Evolutionary conservation across 2,329 filamentous ascomycete genomes (phyloP), one percentile per base, ranked within the genome.

Genomic region (Hymenoscyphus fructigenus): DNA sequence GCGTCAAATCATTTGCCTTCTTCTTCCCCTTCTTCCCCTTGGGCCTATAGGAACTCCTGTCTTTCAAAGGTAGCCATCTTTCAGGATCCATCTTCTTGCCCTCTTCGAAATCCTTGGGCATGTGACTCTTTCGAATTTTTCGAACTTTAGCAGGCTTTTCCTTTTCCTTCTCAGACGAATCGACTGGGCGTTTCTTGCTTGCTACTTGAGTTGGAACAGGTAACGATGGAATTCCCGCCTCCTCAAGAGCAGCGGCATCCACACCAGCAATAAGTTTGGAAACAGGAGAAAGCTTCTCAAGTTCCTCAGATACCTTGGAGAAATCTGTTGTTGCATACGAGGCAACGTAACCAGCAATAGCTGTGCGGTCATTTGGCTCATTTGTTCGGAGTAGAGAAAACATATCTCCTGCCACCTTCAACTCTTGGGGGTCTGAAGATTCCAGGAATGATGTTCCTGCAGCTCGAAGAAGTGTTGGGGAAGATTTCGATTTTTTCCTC

Each of bases 1-100:
- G 95, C 9, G 92, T 97, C 50, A 89, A 81, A 70, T 92, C 91
- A 67, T 84, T 82, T 4, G 87, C 88, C 79, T 90, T 90, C 84
- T 93, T 90, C 83, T 92, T 94, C 63, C 92, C 91, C 83, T 97
- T 96, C 81, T 91, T 93, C 5, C 93, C 93, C 81, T 95, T 97
- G 7, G 93, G 93, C 58, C 91, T 83, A 78, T 97, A 99, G 50
- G 88, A 91, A 71, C 91, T 95, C 64, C 95, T 85, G 76, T 99
- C 95, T 61, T 91, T 88, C 73, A 98, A 82, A 14, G 95, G 94
- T 66, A 99, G 79, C 95, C 95, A 99, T 68, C 95, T 85, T 79
- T 99, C 95, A 0, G 92, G 89, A 77, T 99, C 95, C 38, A 91
- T 85, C 69, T 88, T 88, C 82, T 93, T 96, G 71, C 84, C 86